Conservation (phyloP, 73 alveolate species). For the Symbiodinium pilosum region DNA sequence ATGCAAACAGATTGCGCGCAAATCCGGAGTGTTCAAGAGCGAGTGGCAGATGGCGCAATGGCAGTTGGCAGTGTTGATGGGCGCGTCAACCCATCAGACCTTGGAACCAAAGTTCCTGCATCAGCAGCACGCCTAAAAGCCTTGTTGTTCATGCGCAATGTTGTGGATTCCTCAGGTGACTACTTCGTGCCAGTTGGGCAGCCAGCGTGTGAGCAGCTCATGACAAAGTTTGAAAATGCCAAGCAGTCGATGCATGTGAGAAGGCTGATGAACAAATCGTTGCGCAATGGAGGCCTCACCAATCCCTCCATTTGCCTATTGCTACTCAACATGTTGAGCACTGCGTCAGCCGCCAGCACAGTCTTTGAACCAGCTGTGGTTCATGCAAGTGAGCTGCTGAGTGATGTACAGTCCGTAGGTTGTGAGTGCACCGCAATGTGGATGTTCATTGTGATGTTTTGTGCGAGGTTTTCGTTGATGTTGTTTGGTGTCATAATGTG, state of each 20-base stretch:
- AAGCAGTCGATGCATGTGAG: not conserved
- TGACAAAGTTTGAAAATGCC: not conserved
- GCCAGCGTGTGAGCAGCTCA: not conserved
- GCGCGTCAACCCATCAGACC: not conserved
- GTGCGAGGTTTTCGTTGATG: not conserved
- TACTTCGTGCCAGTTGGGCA: not conserved
- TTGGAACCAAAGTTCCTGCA: not conserved
- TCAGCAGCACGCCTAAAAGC: not conserved
- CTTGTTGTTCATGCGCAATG: not conserved
- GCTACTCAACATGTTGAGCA: not conserved
- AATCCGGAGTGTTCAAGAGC: not conserved
- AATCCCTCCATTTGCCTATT: not conserved
- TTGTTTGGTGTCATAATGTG: not conserved
- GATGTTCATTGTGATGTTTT: not conserved
- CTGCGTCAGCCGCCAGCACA: not conserved
- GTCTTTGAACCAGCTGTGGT: not conserved
- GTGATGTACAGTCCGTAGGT: not conserved
- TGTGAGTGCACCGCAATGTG: not conserved
- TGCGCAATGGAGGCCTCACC: not conserved
- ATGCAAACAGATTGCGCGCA: not conserved
- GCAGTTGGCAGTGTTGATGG: not conserved
- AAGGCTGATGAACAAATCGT: not conserved
- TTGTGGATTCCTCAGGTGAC: not conserved
- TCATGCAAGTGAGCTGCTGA: not conserved
- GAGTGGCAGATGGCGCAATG: not conserved